A percentile compares a stretch with the other conserved stretches of the same genome.
Evolutionary conservation across 495 filamentous ascomycete genomes (phyloP).

Genomic region (Monascus purpureus): DNA sequence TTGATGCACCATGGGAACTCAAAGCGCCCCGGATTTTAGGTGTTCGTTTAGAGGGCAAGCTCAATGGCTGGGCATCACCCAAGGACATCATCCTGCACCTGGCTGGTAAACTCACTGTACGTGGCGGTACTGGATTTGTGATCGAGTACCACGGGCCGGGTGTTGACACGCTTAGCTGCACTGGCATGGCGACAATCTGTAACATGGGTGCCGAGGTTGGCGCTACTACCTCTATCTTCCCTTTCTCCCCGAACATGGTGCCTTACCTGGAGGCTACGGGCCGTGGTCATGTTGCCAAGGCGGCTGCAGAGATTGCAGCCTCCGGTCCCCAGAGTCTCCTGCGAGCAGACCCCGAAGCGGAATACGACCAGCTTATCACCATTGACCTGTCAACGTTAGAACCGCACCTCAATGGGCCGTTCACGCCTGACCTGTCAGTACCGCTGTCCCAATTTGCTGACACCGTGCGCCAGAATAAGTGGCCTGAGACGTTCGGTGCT

Average conservation of each 20-base stretch:
- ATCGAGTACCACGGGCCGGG: conserved; percentile 90
- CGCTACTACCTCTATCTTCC: conserved; percentile 92
- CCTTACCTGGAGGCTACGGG: conserved; percentile 76
- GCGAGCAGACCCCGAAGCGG: conserved; percentile 59
- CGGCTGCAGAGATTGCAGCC: conserved; percentile 39
- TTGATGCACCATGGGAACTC: conserved; percentile 92
- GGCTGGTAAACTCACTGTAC: conserved; percentile 80
- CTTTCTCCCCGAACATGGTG: conserved; percentile 54
- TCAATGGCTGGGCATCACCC: conserved; percentile 82
- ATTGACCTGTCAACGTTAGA: conserved; percentile 84
- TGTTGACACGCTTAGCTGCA: conserved; percentile 76
- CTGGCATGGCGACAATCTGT: conserved; percentile 82
- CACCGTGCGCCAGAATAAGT: conserved; percentile 66
- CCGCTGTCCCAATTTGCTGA: conserved; percentile 79
- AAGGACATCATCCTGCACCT: conserved; percentile 91
- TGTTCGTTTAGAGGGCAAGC: conserved; percentile 68
- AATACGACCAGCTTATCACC: conserved; percentile 84
- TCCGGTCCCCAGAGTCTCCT: conserved; percentile 43
- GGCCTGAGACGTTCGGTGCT: conserved; percentile 82
- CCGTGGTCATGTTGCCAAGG: conserved; percentile 25
- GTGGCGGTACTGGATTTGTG: conserved; percentile 87
- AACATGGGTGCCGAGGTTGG: conserved; percentile 95
- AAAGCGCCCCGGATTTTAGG: conserved; percentile 86
- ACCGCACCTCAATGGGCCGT: conserved; percentile 94
- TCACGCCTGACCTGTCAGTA: conserved; percentile 88